phyloP scores from a whole-genome alignment of 169 alveolate genomes.

The Babesia bovis region DNA sequence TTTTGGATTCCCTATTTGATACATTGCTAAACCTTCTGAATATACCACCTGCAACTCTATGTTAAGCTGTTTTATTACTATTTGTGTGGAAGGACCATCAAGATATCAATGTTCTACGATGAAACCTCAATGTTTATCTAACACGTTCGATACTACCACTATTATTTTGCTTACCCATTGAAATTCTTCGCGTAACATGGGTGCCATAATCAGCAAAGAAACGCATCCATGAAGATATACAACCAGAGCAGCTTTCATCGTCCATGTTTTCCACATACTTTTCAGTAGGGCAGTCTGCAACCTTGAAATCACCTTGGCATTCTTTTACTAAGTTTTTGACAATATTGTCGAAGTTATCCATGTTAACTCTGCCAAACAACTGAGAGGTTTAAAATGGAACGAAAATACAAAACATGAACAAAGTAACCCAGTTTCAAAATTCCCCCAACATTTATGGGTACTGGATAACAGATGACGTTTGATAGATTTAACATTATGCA shows the following conservation, averaged over 20 bases:
- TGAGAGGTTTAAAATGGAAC: too few species aligned
- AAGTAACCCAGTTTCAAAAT: too few species aligned
- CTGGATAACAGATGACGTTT: too few species aligned
- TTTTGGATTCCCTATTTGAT: background rate
- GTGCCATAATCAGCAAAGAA: slow-evolving; percentile 64
- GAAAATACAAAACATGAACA: too few species aligned
- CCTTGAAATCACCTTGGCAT: slow-evolving; percentile 35
- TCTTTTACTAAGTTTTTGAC: slow-evolving; percentile 14
- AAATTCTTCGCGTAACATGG: slow-evolving; percentile 27
- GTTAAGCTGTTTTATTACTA: too few species aligned
- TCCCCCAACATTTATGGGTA: too few species aligned
- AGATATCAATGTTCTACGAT: too few species aligned
- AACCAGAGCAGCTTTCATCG: slow-evolving; percentile 35
- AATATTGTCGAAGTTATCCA: slow-evolving; percentile 1
- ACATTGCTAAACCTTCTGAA: slow-evolving; percentile 29
- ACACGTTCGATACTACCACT: too few species aligned
- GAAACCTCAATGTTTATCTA: too few species aligned
- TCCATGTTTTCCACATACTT: slow-evolving; percentile 17
- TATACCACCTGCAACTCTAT: slow-evolving; percentile 37
- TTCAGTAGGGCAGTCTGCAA: slow-evolving; percentile 29
- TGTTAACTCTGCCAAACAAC: slow-evolving; percentile 2
- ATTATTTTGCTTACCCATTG: slow-evolving; percentile 64
- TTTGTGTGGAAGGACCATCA: too few species aligned
- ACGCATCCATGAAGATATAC: slow-evolving; percentile 52
- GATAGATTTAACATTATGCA: too few species aligned